Evolutionary conservation across 495 filamentous ascomycete species (phyloP), one percentile per base, ranked within the genome.

Genomic region (Penicillium mononematosum): DNA sequence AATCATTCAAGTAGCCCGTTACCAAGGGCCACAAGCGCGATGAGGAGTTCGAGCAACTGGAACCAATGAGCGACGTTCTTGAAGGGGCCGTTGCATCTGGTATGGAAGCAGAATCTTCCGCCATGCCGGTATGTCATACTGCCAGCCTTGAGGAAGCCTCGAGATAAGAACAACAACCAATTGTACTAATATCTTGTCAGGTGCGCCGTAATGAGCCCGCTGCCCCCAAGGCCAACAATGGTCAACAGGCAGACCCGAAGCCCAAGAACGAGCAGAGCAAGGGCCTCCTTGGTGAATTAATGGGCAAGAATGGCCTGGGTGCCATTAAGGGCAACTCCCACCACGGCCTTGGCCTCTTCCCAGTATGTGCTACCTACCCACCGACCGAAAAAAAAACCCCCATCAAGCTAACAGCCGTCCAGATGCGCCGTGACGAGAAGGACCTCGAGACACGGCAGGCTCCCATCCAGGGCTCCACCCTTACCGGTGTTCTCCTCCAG

Each of bases 301-400:
- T 60, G 39, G 49, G 47, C 16, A 41, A 59, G 45, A 29, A 50
- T 5, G 66, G 66, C 4, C 66, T 69, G 1, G 66, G 58, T 27
- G 29, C 22, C 2, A 48, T 69, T 9, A 53, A 64, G 24, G 59
- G 59, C 12, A 58, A 60, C 45, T 22, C 60, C 16, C 38, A 67
- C 20, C 66, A 69, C 55, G 66, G 66, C 29, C 14, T 69, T 49
- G 66, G 66, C 16, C 32, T 69, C 2, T 24, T 66, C 8, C 63
- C 63, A 2, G 66, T 69, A 60, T 7, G 60, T 64, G 3, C 10
- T 38, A 12, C 17, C 36, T 17, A 27, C 29, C 36, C 14, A 27
- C 29, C 1, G 1, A 14, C 3, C 1, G 1, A 14, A 1, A 31
- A 19, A 14, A 2, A 20, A n/a, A 3, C 12, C 32, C 5, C n/a